Percentiles rank a stretch among this genome's conserved stretches.
Conservation (phyloP, 208 protist genomes). For the Wallacemonas sp. region DNA sequence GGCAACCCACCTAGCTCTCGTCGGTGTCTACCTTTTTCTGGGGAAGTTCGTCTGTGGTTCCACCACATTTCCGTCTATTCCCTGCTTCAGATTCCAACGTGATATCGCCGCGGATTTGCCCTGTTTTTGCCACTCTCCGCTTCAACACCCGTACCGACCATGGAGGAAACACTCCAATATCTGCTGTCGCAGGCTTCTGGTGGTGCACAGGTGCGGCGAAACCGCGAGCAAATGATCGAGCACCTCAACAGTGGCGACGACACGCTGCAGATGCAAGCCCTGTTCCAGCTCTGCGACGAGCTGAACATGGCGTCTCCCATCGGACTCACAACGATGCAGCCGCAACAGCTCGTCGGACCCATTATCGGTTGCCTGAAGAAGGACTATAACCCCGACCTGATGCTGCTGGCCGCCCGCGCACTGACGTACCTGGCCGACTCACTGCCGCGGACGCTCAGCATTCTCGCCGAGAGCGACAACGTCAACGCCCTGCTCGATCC, state of each 20-base stretch:
- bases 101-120: too few species aligned
- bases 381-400: conserved; percentile 88
- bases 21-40: too few species aligned
- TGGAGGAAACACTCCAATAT: conserved; percentile 37
- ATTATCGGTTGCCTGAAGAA: conserved; percentile 71
- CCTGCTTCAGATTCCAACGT: too few species aligned
- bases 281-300: conserved; percentile 89
- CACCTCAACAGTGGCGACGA: conserved; percentile 65
- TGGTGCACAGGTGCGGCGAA: conserved; percentile 18
- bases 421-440: conserved; percentile 92
- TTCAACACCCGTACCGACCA: neutral
- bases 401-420: conserved; percentile 84
- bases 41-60: too few species aligned
- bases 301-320: conserved; percentile 90
- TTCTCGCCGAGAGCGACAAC: conserved; percentile 51
- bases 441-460: conserved; percentile 62
- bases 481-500: conserved; percentile 75
- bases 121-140: too few species aligned
- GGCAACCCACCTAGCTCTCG: too few species aligned
- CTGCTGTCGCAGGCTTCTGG: conserved; percentile 31
- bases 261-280: conserved; percentile 38
- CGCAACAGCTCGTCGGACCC: conserved; percentile 58
- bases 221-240: conserved; percentile 32
- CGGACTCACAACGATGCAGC: conserved; percentile 66
- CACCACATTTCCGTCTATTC: too few species aligned